Evolutionary conservation across 768 basidiomycete genomes (phyloP), one percentile per base, ranked within the genome.

Genomic region (Auricularia sp.): DNA sequence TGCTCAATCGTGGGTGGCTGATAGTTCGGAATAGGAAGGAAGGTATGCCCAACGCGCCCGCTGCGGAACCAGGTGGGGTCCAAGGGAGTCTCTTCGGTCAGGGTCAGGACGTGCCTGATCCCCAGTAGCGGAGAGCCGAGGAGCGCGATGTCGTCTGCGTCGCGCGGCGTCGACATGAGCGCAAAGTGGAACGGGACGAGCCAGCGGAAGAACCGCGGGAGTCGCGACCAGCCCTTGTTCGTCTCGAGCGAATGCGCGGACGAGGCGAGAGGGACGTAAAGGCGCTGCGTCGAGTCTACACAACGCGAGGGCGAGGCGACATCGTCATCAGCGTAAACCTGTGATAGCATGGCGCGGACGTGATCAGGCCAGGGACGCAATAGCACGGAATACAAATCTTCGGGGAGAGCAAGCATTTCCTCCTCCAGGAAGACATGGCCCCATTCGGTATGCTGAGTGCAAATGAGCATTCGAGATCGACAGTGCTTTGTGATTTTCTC

Each of bases 161-260:
- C 71, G 3, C 81, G 76, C 1, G 84, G 85, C 0, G 82, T 85
- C 0, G 85, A 85, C 82, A 85, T 85, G 61, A 84, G 76, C 6
- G 86, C 84, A 35, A 86, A 70, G 63, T 81, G 77, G 69, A 79
- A 82, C 4, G 85, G 85, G 37, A 86, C 73, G 4, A 87, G 76
- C 85, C 85, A 87, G 10, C 84, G 78, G 70, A 86, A 85, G 72
- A 83, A 85, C 6, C 84, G 80, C 33, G 83, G 84, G 0, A 86
- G 72, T 63, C 37, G 18, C 3, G 42, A 62, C 56, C 56, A 59
- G 29, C 4, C 14, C 56, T 29, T 29, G 10, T 33, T 29, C 29
- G 14, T 14, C 34, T 59, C 29, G 4, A 59, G 56, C 24, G 56
- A 29, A 24, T 59, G 56, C 7, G 56, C 8, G 10, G 56, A 10